Percentiles rank a stretch among this genome's conserved stretches.
Evolutionary conservation across 1,139 yeast species (phyloP).

Genomic region (Blastobotrys elegans): DNA sequence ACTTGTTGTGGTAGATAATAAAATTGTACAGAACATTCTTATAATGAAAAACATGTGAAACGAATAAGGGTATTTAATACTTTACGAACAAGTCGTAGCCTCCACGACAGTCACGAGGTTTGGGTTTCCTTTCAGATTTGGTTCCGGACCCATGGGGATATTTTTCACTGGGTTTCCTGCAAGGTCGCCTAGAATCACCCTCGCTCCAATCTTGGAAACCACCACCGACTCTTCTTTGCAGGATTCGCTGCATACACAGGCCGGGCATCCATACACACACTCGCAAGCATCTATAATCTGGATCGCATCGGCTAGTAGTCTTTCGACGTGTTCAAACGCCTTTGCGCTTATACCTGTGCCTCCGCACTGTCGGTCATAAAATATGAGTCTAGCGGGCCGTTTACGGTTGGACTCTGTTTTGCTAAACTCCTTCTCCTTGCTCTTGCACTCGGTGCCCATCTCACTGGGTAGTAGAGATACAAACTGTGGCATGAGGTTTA

Average conservation of each 20-base stretch:
- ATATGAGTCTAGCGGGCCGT: slow-evolving; percentile 81
- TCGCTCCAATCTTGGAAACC: slow-evolving; percentile 80
- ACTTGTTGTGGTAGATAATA: slow-evolving; percentile 24
- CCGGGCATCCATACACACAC: slow-evolving; percentile 87
- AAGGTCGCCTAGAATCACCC: slow-evolving; percentile 56
- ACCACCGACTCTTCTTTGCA: slow-evolving; percentile 82
- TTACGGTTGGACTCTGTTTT: slow-evolving; percentile 58
- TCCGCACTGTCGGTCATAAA: slow-evolving; percentile 81
- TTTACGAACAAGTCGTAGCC: not conserved
- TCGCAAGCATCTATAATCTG: slow-evolving; percentile 58
- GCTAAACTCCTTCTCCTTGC: slow-evolving; percentile 93
- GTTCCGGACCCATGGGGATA: slow-evolving; percentile 78
- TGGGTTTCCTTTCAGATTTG: slow-evolving; percentile 56
- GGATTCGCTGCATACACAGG: slow-evolving; percentile 71
- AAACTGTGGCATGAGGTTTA: slow-evolving; percentile 66
- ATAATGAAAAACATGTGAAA: not conserved
- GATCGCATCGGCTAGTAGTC: slow-evolving; percentile 55
- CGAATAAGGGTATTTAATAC: not conserved
- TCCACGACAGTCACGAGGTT: not conserved
- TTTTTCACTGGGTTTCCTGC: slow-evolving; percentile 41
- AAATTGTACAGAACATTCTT: not conserved
- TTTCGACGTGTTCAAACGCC: slow-evolving; percentile 72
- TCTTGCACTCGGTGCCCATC: slow-evolving; percentile 87
- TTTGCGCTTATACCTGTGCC: slow-evolving; percentile 79
- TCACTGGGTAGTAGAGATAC: slow-evolving; percentile 66